Evolutionary conservation across 495 filamentous ascomycete genomes (phyloP), one percentile per base, ranked within the genome.

Genomic region (Apiosordaria backusii): DNA sequence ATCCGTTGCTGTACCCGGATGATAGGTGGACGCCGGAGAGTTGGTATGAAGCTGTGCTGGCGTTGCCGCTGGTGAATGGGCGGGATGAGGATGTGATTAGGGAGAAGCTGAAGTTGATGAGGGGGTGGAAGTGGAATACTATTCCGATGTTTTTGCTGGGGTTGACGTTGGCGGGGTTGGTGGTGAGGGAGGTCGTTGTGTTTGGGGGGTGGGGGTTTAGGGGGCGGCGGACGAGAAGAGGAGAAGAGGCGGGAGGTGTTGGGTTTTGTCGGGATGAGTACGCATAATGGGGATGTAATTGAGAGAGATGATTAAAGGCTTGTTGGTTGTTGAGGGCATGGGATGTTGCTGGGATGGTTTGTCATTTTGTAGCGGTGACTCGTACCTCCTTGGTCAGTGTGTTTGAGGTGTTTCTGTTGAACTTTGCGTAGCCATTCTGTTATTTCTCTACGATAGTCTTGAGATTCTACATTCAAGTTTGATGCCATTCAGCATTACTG

Each of bases 101-200:
- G 24, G 65, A 70, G 16, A 79, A 83, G 52, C 65, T 84, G 62
- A 71, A 35, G 16, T 59, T 82, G 16, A 85, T 85, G 76, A 74
- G 76, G 29, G 83, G 75, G 5, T 86, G 84, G 84, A 73, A 79
- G 66, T 85, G 80, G 75, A 86, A 86, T 74, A 70, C 85, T 59
- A 80, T 86, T 19, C 75, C 82, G 6, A 71, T 87, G 71, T 82
- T 84, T 62, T 53, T 86, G 13, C 57, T 82, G 13, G 80, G 79
- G 18, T 73, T 83, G 22, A 60, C 70, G 4, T 71, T 86, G 40
- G 76, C 82, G 27, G 75, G 73, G 1, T 71, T 87, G 66, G 80
- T 84, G 64, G 60, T 82, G 21, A 9, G 80, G 6, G 81, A 82
- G 63, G 18, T 74, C 60, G 18, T 18, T 7, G 9, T 45, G 10